Evolutionary conservation across 371 early-diverging fungal genomes (phyloP).

Genomic region (Circinella minor): DNA sequence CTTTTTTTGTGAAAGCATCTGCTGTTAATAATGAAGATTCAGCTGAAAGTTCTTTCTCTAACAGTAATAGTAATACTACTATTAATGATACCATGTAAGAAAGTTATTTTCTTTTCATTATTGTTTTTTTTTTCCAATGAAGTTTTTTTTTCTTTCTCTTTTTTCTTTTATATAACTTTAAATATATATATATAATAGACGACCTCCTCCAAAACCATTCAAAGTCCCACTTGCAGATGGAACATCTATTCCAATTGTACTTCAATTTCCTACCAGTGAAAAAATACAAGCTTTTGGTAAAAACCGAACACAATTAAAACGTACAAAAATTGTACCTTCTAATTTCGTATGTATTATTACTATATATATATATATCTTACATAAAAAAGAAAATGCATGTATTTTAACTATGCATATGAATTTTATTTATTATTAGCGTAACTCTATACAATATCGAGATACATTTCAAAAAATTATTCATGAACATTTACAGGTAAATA

Average conservation of each 20-base stretch:
- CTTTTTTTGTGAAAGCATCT: slow-evolving; percentile 1
- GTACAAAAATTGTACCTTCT: slow-evolving; percentile 21
- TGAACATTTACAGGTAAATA: slow-evolving; percentile 58
- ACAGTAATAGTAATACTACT: not conserved
- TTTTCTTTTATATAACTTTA: not conserved
- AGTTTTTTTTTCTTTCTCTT: not conserved
- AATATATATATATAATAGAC: not conserved
- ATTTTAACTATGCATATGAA: not conserved
- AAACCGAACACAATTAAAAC: slow-evolving; percentile 13
- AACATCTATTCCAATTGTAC: slow-evolving; percentile 19
- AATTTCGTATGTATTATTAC: slow-evolving; percentile 29
- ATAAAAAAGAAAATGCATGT: not conserved
- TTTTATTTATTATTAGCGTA: slow-evolving; percentile 26
- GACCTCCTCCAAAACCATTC: slow-evolving; percentile 12
- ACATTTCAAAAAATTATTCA: slow-evolving; percentile 52
- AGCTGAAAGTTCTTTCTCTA: not conserved
- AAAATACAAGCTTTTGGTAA: slow-evolving; percentile 16
- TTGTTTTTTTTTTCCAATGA: not conserved
- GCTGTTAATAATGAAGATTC: not conserved
- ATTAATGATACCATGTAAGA: not conserved
- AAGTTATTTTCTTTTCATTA: not conserved
- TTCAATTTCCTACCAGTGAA: slow-evolving; percentile 22
- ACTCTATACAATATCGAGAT: slow-evolving; percentile 48
- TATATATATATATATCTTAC: not conserved
- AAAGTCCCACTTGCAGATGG: slow-evolving; percentile 18